A percentile compares a stretch with the other conserved stretches of the same genome.
phyloP scores from a whole-genome alignment of 768 basidiomycete species.

The Russula abietina region DNA sequence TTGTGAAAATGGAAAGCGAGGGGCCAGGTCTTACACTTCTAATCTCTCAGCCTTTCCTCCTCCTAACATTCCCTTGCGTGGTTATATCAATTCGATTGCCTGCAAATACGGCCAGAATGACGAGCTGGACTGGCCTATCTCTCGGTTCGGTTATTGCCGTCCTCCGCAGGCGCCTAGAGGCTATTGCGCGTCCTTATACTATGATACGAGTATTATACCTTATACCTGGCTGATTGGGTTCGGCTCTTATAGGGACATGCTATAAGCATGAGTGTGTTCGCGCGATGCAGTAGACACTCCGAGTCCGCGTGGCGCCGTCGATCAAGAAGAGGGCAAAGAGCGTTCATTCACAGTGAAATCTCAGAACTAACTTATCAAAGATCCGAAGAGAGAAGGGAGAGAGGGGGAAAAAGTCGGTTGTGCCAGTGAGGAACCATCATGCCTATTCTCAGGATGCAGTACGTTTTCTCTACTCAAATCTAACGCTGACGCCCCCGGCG shows the following conservation, averaged over 20 bases:
- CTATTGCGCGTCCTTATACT: slow-evolving; percentile 34
- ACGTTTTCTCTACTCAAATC: slow-evolving; percentile 25
- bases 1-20: too few relatives aligned
- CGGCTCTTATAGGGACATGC: slow-evolving; percentile 49
- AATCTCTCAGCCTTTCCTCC: too few relatives aligned
- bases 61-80: too few relatives aligned
- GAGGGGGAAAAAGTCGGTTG: slow-evolving; percentile 65
- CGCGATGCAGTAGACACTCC: slow-evolving; percentile 85
- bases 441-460: slow-evolving; percentile 95
- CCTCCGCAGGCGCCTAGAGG: too few relatives aligned
- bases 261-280: slow-evolving; percentile 69
- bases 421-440: slow-evolving; percentile 87
- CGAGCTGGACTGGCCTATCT: too few relatives aligned
- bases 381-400: slow-evolving; percentile 88
- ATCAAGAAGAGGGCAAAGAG: slow-evolving; percentile 89
- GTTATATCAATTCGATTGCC: too few relatives aligned
- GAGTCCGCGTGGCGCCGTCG: slow-evolving; percentile 64
- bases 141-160: too few relatives aligned
- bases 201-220: neutral
- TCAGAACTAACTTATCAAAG: slow-evolving; percentile 94
- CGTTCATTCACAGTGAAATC: slow-evolving; percentile 85
- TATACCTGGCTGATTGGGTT: slow-evolving; percentile 19
- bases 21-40: too few relatives aligned
- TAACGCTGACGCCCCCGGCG: neutral
- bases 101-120: too few relatives aligned